Conservation (phyloP, 805 yeast genomes). For the Sugiyamaella chiloensis region DNA sequence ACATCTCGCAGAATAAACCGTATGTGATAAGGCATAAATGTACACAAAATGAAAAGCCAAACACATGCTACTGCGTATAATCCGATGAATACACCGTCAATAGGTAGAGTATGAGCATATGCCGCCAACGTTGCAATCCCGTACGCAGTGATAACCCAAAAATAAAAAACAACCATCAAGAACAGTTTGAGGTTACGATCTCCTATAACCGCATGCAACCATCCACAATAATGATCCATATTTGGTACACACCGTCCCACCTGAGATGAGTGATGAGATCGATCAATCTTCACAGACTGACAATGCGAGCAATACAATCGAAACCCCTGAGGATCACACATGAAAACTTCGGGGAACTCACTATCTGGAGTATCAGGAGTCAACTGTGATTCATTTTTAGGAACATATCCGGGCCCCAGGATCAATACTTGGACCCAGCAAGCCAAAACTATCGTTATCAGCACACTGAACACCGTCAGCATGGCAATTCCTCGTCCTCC, state of each 20-base stretch:
- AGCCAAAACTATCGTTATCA: conserved; percentile 29
- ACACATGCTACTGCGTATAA: conserved; percentile 44
- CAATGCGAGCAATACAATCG: conserved; percentile 76
- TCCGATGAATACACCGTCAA: conserved; percentile 50
- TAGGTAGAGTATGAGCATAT: conserved; percentile 26
- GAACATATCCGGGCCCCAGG: conserved; percentile 60
- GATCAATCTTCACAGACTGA: conserved; percentile 57
- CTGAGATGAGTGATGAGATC: conserved; percentile 68
- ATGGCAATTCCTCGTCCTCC: conserved; percentile 39
- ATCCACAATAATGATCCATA: conserved; percentile 82
- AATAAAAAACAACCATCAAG: conserved; percentile 42
- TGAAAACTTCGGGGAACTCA: conserved; percentile 54
- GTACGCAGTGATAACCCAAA: conserved; percentile 39
- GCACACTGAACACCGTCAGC: conserved; percentile 33
- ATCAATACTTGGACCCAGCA: conserved; percentile 47
- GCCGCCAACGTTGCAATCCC: conserved; percentile 40
- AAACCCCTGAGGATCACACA: conserved; percentile 68
- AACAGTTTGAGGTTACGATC: conserved; percentile 60
- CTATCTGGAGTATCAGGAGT: not conserved
- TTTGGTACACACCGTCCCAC: conserved; percentile 57
- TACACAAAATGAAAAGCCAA: conserved; percentile 45
- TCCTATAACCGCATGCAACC: conserved; percentile 74
- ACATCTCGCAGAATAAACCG: conserved; percentile 46
- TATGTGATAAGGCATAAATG: conserved; percentile 43
- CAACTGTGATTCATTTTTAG: conserved; percentile 14